These are phyloP conservation scores for Ceratobasidium sp. DNA, from an alignment of 1,284 basidiomycete species.

Conservation along the genomic window DNA sequence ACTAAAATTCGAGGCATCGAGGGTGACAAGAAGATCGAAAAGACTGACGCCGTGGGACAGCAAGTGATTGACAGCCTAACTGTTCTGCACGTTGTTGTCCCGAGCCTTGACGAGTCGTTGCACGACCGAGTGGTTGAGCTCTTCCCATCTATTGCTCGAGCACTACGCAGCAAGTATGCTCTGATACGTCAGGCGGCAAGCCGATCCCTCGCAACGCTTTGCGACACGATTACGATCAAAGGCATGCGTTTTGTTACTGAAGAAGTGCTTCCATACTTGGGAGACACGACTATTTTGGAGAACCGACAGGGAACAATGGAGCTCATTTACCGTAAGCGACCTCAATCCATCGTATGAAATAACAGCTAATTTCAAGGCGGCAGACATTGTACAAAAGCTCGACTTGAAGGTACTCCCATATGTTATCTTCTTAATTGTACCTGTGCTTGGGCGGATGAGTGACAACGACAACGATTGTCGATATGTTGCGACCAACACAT, in stretches of 20 bases:
- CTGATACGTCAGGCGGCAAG: slow-evolving; percentile 91
- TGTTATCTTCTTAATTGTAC: slow-evolving; percentile 96
- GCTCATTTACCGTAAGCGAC: slow-evolving; percentile 81
- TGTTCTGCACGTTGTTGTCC: slow-evolving; percentile 82
- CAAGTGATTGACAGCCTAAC: slow-evolving; percentile 93
- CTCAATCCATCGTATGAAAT: neutral
- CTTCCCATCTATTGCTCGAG: slow-evolving; percentile 78
- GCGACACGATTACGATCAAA: slow-evolving; percentile 82
- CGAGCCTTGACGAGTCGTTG: slow-evolving; percentile 75
- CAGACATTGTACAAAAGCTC: slow-evolving; percentile 90
- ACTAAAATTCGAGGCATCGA: slow-evolving; percentile 57
- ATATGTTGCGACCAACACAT: slow-evolving; percentile 93
- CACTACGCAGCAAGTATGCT: slow-evolving; percentile 83
- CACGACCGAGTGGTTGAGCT: slow-evolving; percentile 73
- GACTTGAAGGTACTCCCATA: slow-evolving; percentile 97
- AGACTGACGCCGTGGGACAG: slow-evolving; percentile 73
- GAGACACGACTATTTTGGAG: slow-evolving; percentile 76
- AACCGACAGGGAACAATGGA: slow-evolving; percentile 93
- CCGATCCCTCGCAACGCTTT: slow-evolving; percentile 86
- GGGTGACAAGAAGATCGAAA: slow-evolving; percentile 61
- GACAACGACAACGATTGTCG: slow-evolving; percentile 92
- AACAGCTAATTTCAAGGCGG: neutral
- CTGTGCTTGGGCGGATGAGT: slow-evolving; percentile 96
- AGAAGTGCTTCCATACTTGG: slow-evolving; percentile 82
- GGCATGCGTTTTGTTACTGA: slow-evolving; percentile 92